phyloP scores from a whole-genome alignment of 768 basidiomycete species.

The Pleurotus tuber-regium region DNA sequence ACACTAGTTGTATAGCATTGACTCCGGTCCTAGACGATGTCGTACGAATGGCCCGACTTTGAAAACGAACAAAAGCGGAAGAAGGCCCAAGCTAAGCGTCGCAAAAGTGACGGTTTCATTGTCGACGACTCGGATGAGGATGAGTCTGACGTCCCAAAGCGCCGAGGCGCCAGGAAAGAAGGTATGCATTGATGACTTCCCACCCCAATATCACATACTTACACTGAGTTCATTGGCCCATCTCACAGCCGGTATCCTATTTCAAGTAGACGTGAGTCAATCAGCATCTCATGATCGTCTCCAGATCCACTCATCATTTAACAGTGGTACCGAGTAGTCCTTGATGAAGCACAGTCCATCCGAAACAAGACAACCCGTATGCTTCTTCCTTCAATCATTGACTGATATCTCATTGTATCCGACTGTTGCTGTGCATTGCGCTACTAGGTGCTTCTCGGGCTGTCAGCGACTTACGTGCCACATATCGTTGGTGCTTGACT shows the following conservation, averaged over 20 bases:
- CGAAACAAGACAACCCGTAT: slow-evolving; percentile 47
- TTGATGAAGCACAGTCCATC: slow-evolving; percentile 59
- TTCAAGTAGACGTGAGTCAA: slow-evolving; percentile 43
- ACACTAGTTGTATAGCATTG: no score
- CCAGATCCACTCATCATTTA: no score
- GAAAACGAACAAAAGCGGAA: slow-evolving; percentile 43
- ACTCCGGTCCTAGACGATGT: slow-evolving; percentile 51
- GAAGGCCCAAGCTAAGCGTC: slow-evolving; percentile 36
- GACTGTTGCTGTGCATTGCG: background rate
- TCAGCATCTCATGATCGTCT: background rate
- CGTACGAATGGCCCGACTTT: slow-evolving; percentile 55
- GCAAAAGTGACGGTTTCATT: slow-evolving; percentile 29
- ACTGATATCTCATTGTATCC: background rate
- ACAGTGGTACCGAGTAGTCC: slow-evolving; percentile 50
- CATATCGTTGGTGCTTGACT: slow-evolving; percentile 67
- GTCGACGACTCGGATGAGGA: slow-evolving; percentile 36
- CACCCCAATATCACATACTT: no score
- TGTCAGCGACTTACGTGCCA: slow-evolving; percentile 48
- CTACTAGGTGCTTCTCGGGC: slow-evolving; percentile 49
- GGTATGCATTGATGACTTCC: no score
- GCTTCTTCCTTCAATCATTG: no score
- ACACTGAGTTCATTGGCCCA: no score
- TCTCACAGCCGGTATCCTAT: slow-evolving; percentile 49
- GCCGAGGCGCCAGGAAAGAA: slow-evolving; percentile 13
- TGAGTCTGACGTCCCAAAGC: background rate